These are phyloP conservation scores for Dendrobium huoshanense DNA, from an alignment of 106 monocot genomes.

Conservation along the genomic window DNA sequence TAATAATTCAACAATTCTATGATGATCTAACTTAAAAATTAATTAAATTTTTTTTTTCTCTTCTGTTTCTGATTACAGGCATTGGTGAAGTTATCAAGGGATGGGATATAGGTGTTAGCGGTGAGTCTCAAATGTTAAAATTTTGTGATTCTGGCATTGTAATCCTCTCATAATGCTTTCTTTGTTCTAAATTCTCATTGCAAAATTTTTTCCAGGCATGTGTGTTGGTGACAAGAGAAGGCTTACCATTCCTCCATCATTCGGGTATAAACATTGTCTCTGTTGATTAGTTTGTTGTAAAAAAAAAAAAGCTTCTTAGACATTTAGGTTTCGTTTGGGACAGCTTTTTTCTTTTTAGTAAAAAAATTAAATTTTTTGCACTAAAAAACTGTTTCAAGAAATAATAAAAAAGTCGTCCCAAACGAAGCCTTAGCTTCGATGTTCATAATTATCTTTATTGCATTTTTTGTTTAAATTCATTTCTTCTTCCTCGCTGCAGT, in stretches of 20 bases:
- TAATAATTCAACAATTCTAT: conserved; percentile 19
- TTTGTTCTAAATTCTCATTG: neutral
- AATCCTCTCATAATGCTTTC: neutral
- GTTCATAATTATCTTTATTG: neutral
- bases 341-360: no score
- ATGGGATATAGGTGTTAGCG: conserved; percentile 87
- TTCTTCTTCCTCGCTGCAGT: conserved; percentile 21
- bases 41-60: neutral
- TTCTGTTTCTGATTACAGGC: conserved; percentile 30
- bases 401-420: no score
- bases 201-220: conserved; percentile 52
- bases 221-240: conserved; percentile 92
- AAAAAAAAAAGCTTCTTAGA: neutral
- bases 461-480: neutral
- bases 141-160: neutral
- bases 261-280: conserved; percentile 37
- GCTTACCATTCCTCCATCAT: conserved; percentile 72
- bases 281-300: neutral
- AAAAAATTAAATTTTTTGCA: no score
- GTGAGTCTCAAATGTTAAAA: conserved; percentile 15
- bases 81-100: conserved; percentile 89
- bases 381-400: no score
- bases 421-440: neutral
- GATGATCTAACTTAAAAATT: neutral
- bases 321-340: no score